A percentile compares a stretch with the other conserved stretches of the same genome.
These are phyloP conservation scores for Leccinum huronense DNA, from an alignment of 1,284 basidiomycete species.

Conservation along the genomic window DNA sequence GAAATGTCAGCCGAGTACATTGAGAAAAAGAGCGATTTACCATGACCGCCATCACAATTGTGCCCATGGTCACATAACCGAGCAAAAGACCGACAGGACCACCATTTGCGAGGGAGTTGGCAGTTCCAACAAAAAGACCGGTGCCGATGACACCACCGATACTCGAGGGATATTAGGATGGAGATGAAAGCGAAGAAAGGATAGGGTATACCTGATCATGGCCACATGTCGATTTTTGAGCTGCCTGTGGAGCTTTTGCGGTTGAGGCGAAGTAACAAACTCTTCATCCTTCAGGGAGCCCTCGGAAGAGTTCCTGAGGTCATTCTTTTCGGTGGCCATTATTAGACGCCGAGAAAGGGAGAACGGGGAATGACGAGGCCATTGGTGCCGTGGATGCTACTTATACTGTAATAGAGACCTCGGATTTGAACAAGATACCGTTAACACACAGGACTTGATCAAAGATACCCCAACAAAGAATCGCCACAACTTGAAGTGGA, in stretches of 20 bases:
- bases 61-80: conserved; percentile 60
- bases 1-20: background rate
- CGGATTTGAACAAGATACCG: background rate
- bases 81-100: conserved; percentile 66
- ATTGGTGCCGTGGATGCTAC: background rate
- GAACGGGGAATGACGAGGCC: background rate
- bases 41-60: conserved; percentile 64
- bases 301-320: conserved; percentile 12
- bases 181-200: background rate
- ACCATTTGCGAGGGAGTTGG: conserved; percentile 50
- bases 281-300: conserved; percentile 28
- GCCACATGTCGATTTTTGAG: conserved; percentile 68
- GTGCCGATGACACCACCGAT: conserved; percentile 78
- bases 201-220: conserved; percentile 57
- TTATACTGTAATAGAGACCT: background rate
- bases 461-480: background rate
- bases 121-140: conserved; percentile 67
- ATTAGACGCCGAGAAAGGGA: background rate
- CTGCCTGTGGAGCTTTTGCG: conserved; percentile 47
- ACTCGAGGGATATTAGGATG: conserved; percentile 27
- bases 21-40: conserved; percentile 27
- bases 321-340: conserved; percentile 29
- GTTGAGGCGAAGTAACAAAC: conserved; percentile 7
- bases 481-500: too few relatives aligned
- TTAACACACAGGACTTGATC: background rate